phyloP scores from a whole-genome alignment of 2,329 filamentous ascomycete genomes.

The Cladosporium phlei region DNA sequence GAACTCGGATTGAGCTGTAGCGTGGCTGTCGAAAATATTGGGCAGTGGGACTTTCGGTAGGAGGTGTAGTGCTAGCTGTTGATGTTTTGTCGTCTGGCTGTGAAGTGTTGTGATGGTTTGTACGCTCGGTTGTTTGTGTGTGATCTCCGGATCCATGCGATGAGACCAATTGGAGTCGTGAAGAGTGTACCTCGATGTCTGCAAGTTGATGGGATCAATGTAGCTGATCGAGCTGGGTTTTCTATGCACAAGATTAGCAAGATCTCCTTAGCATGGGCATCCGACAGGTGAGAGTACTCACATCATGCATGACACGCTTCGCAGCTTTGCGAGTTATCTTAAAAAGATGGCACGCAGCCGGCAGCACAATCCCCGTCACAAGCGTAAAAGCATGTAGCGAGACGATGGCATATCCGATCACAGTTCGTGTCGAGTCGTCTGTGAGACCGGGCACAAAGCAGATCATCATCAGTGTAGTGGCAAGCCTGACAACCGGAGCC shows the following conservation, averaged over 20 bases:
- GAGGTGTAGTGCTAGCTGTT: not conserved
- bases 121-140: not conserved
- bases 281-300: not conserved
- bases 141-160: not conserved
- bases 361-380: not conserved
- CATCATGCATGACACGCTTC: not conserved
- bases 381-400: not conserved
- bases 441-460: not conserved
- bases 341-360: not conserved
- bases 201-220: not conserved
- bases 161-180: not conserved
- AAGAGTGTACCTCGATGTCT: not conserved
- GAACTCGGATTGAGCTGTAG: conserved; percentile 2
- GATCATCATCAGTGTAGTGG: not conserved
- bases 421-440: not conserved
- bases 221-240: not conserved
- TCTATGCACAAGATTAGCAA: not conserved
- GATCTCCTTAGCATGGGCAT: no score
- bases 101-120: not conserved
- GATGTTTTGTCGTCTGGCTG: not conserved
- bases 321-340: not conserved
- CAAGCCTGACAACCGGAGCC: not conserved
- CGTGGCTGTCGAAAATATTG: conserved; percentile 7
- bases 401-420: not conserved
- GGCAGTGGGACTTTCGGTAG: not conserved